Percentiles rank a stretch among this genome's conserved stretches.
Conservation (phyloP, 768 basidiomycete species). For the Naganishia randhawae region DNA sequence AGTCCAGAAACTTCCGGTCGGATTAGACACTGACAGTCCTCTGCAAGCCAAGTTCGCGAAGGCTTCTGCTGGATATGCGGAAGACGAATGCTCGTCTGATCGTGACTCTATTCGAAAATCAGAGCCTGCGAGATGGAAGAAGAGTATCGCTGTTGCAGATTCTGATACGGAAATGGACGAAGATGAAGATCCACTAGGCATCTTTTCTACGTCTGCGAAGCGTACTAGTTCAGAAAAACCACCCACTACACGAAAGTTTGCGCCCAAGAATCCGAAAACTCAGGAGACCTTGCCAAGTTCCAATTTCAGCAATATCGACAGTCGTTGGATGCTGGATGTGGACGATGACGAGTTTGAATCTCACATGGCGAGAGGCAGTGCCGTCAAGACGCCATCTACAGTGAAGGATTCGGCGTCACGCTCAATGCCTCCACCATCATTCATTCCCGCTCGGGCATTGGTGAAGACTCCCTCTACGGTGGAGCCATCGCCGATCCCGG, state of each 20-base stretch:
- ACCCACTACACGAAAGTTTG: not conserved
- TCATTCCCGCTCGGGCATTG: conserved; percentile 1
- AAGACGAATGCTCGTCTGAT: not conserved
- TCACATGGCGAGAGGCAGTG: conserved; percentile 20
- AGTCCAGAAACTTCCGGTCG: not conserved
- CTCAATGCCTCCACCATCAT: not conserved
- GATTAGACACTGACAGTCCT: not conserved
- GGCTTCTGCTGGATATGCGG: not conserved
- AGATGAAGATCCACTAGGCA: conserved; percentile 11
- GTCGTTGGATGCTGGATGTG: conserved; percentile 34
- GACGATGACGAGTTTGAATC: conserved; percentile 31
- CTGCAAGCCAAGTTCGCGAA: conserved; percentile 10
- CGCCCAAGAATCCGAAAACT: not conserved
- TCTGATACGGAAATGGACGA: conserved; percentile 8
- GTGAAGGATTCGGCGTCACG: not conserved
- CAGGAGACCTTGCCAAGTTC: conserved; percentile 5
- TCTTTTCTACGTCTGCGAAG: not conserved
- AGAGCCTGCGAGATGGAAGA: not conserved
- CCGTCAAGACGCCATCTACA: conserved; percentile 13
- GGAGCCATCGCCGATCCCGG: conserved; percentile 3
- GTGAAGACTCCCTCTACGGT: conserved; percentile 4
- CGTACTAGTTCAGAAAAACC: not conserved
- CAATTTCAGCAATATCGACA: conserved; percentile 26
- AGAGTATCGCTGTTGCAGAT: not conserved
- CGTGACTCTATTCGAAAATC: not conserved